A percentile compares a stretch with the other conserved stretches of the same genome.
Evolutionary conservation across 495 filamentous ascomycete species (phyloP).

Genomic region (Penicillium fimorum): DNA sequence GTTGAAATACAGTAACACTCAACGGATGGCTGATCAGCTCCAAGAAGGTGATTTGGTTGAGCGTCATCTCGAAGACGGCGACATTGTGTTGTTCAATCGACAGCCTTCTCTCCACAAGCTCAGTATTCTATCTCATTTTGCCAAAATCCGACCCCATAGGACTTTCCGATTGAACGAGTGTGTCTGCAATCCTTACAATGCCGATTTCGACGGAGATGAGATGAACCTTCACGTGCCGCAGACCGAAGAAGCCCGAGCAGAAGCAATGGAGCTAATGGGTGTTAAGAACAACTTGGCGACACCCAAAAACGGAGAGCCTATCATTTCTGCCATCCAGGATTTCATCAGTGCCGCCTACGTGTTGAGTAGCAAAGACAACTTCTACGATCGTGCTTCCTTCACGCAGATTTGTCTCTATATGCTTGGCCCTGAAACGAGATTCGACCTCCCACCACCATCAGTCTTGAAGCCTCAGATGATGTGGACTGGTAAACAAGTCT

Average conservation of each 20-base stretch:
- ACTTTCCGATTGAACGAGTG: constrained; percentile 98
- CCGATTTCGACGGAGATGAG: constrained; percentile 98
- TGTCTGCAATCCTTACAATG: constrained; percentile 97
- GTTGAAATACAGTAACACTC: constrained; percentile 70
- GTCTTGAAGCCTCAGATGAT: constrained; percentile 82
- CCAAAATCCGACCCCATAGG: constrained; percentile 89
- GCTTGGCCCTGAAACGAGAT: constrained; percentile 74
- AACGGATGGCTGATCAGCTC: constrained; percentile 65
- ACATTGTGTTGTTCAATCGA: constrained; percentile 97
- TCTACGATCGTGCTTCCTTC: constrained; percentile 83
- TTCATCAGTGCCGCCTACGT: constrained; percentile 96
- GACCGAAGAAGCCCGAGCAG: constrained; percentile 92
- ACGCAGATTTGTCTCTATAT: constrained; percentile 90
- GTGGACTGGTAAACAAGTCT: constrained; percentile 98
- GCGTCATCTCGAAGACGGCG: constrained; percentile 90
- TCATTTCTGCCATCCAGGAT: constrained; percentile 97
- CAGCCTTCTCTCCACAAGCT: constrained; percentile 98
- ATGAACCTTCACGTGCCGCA: constrained; percentile 99
- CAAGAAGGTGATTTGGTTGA: constrained; percentile 86
- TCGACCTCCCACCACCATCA: constrained; percentile 83
- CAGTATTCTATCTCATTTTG: constrained; percentile 92
- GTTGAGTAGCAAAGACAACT: constrained; percentile 87
- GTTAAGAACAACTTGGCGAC: constrained; percentile 95
- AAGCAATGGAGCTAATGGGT: constrained; percentile 96
- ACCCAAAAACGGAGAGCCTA: constrained; percentile 96